Evolutionary conservation across 2,329 filamentous ascomycete genomes (phyloP), one percentile per base, ranked within the genome.

Genomic region (Verticillium nubilum): DNA sequence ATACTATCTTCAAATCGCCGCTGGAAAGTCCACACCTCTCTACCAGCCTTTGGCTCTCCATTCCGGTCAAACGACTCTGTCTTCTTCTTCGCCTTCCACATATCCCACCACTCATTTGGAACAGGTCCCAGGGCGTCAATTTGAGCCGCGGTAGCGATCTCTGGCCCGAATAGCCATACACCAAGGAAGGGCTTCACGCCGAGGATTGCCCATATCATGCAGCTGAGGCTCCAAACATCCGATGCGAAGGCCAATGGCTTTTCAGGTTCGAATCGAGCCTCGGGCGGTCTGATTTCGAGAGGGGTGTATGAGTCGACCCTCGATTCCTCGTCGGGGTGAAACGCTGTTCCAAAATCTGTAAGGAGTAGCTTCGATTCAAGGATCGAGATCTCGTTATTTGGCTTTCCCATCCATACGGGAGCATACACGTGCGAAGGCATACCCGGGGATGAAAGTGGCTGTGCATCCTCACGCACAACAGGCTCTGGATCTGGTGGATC

Each of bases 171-270:
- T 12, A 72, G 59, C 68, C 59, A 52, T 15, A 29, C 42, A n/a
- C 59, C 68, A 37, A 73, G 69, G 31, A 73, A 62, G 19, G 68
- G 59, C 47, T 63, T 62, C n/a, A 68, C 63, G 5, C 65, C 69
- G 12, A 78, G 64, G 13, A 77, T 67, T 33, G 61, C 62, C 65
- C 70, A 78, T 28, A 77, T 73, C 0, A 68, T 58, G 58, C 71
- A 76, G 0, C 67, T 70, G 4, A 77, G 69, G n/a, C 69, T 73
- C 75, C 73, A 77, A 17, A 76, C 74, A 42, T 77, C 74, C 1
- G 73, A 71, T 25, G 67, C 26, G 42, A 71, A 73, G 1, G 69
- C 69, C 6, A 76, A 67, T 15, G 74, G 67, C 17, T 50, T 68
- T 15, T 59, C 60, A 28, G 70, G 67, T 31, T 75, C 70, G 58